phyloP scores from a whole-genome alignment of 495 filamentous ascomycete genomes.

The Extremus antarcticus region DNA sequence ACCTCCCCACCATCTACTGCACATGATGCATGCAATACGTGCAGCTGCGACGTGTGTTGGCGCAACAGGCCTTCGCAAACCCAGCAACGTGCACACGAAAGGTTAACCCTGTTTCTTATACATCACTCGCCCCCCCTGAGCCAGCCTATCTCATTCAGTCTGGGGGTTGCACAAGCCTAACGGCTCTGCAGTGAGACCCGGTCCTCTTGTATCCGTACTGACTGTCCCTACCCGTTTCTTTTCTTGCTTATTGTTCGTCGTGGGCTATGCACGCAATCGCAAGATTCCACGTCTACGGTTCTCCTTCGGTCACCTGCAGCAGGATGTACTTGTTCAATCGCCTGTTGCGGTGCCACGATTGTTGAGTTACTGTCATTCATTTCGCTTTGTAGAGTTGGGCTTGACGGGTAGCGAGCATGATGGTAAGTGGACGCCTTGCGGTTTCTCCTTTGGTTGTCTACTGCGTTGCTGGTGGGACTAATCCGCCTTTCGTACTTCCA shows the following conservation, averaged over 20 bases:
- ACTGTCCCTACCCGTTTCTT: no score
- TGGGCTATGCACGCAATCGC: slow-evolving; percentile 7
- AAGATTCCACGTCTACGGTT: background rate
- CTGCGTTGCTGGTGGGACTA: slow-evolving; percentile 1
- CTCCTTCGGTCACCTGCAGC: slow-evolving; percentile 8
- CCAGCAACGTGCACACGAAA: background rate
- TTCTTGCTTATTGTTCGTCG: background rate
- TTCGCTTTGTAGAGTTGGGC: background rate
- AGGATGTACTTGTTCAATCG: slow-evolving; percentile 9
- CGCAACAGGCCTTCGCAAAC: background rate
- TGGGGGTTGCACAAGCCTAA: slow-evolving; percentile 9
- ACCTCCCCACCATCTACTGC: no score
- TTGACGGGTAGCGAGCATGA: background rate
- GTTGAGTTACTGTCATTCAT: no score
- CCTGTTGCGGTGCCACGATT: slow-evolving; percentile 5
- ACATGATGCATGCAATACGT: background rate
- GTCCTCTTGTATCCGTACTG: no score
- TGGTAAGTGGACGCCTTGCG: slow-evolving; percentile 6
- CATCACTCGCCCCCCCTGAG: background rate
- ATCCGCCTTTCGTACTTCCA: slow-evolving; percentile 3
- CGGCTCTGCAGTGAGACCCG: slow-evolving; percentile 13
- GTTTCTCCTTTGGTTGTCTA: background rate
- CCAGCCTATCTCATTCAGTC: background rate
- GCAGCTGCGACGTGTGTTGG: background rate
- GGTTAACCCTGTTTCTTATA: background rate